phyloP scores from a whole-genome alignment of 2,329 filamentous ascomycete genomes.

The Trichoderma oligosporum region DNA sequence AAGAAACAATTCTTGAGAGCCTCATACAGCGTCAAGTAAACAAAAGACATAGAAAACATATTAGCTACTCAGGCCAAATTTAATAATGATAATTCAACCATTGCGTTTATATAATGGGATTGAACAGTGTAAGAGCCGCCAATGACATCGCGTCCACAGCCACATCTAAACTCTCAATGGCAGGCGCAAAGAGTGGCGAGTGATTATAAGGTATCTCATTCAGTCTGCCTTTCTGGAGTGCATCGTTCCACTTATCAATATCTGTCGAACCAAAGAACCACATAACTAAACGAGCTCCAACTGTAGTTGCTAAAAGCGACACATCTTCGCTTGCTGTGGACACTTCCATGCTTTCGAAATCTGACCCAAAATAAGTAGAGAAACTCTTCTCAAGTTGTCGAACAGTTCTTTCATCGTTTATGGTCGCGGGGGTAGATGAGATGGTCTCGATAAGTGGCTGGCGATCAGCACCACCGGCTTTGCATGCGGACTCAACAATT shows the following conservation, averaged over 20 bases:
- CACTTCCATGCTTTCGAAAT: background rate
- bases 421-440: background rate
- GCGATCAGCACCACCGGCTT: background rate
- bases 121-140: no score
- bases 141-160: no score
- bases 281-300: background rate
- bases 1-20: no score
- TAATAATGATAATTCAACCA: no score
- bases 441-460: background rate
- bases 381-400: background rate
- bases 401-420: background rate
- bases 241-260: background rate
- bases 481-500: background rate
- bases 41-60: no score
- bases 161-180: no score
- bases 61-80: no score
- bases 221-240: background rate
- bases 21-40: no score
- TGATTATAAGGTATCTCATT: no score
- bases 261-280: slow-evolving; percentile 1
- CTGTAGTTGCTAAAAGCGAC: background rate
- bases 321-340: background rate
- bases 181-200: no score
- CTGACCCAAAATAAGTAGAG: background rate
- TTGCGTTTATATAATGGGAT: no score